These are phyloP conservation scores for Coriaria nepalensis DNA, from an alignment of 306 rosid species.

Conservation along the genomic window DNA sequence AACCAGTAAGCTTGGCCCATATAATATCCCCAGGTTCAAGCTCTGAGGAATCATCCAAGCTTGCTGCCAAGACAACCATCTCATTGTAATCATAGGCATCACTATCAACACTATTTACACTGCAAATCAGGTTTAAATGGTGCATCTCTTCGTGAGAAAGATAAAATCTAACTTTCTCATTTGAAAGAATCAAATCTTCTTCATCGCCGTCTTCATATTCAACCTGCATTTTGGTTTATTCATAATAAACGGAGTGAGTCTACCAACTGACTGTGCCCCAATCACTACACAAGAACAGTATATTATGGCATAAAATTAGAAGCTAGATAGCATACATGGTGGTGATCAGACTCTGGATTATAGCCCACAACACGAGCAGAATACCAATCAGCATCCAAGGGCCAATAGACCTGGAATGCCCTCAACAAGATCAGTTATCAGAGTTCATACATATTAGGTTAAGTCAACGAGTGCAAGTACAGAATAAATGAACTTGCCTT, in stretches of 20 bases:
- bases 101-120: conserved; percentile 33
- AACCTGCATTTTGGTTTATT: conserved; percentile 38
- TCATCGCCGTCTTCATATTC: conserved; percentile 70
- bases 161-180: conserved; percentile 61
- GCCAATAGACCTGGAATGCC: conserved; percentile 78
- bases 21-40: conserved; percentile 81
- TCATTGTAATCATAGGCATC: conserved; percentile 70
- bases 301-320: background rate
- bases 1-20: conserved; percentile 99
- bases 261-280: conserved; percentile 2
- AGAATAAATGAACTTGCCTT: conserved; percentile 48
- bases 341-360: conserved; percentile 40
- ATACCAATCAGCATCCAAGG: conserved; percentile 73
- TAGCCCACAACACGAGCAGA: conserved; percentile 49
- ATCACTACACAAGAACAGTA: background rate
- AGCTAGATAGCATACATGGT: conserved; percentile 44
- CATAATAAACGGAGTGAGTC: background rate
- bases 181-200: conserved; percentile 58
- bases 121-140: conserved; percentile 48
- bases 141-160: conserved; percentile 76
- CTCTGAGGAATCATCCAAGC: conserved; percentile 75
- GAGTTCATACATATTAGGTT: background rate
- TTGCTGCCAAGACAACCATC: conserved; percentile 91
- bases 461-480: background rate
- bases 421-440: conserved; percentile 10